Evolutionary conservation across 306 rosid genomes (phyloP).

Genomic region (Lathyrus sativus): DNA sequence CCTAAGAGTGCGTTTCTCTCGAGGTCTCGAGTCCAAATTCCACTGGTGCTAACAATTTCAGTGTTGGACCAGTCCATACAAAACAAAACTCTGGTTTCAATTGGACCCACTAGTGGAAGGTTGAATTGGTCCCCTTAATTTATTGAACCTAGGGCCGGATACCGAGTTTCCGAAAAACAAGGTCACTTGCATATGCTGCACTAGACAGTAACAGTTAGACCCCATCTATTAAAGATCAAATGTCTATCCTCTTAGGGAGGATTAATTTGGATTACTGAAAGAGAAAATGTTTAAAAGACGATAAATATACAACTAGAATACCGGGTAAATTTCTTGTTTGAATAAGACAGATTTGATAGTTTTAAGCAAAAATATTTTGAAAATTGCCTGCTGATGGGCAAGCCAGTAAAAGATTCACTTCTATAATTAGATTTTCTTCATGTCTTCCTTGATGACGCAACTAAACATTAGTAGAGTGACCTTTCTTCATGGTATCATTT

Average conservation of each 20-base stretch:
- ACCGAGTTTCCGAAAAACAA: neutral
- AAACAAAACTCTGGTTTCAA: no score
- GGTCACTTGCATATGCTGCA: constrained; percentile 17
- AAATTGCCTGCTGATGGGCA: constrained; percentile 12
- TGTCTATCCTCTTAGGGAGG: constrained; percentile 27
- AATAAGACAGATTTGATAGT: constrained; percentile 5
- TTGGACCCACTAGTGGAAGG: no score
- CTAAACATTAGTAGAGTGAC: constrained; percentile 18
- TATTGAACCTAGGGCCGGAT: no score
- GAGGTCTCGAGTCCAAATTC: no score
- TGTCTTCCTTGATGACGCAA: constrained; percentile 25
- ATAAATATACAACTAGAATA: constrained; percentile 8
- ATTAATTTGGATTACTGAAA: constrained; percentile 22
- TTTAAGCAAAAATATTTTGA: constrained; percentile 9
- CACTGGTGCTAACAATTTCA: no score
- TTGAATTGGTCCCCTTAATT: no score
- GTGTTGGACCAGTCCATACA: no score
- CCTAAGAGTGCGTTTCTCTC: no score
- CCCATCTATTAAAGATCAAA: constrained; percentile 29
- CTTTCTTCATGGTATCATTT: constrained; percentile 28
- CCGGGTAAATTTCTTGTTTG: constrained; percentile 25
- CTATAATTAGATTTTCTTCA: constrained; percentile 22
- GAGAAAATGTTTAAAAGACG: constrained; percentile 16
- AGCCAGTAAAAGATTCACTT: constrained; percentile 25
- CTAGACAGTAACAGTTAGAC: constrained; percentile 36